Conservation (phyloP, 2,329 filamentous ascomycete genomes). For the Pyricularia grisea region DNA sequence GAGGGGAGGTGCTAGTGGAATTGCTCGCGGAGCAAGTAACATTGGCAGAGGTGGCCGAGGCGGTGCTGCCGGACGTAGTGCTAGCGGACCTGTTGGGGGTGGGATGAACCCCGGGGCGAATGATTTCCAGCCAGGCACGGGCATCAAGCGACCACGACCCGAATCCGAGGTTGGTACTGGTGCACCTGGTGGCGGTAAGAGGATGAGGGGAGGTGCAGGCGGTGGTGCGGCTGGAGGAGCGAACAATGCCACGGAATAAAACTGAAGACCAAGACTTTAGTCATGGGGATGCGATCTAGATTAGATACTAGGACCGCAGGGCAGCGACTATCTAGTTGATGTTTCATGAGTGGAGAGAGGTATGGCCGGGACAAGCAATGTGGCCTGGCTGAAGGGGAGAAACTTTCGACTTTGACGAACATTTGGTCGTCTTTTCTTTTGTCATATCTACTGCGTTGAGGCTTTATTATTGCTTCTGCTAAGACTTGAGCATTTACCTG, state of each 20-base stretch:
- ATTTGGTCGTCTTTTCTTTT: neutral
- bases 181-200: constrained; percentile 23
- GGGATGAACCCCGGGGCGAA: constrained; percentile 40
- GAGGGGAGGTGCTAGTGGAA: constrained; percentile 9
- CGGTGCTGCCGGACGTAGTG: constrained; percentile 24
- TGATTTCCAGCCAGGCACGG: constrained; percentile 33
- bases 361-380: neutral
- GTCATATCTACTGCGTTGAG: neutral
- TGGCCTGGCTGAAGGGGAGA: neutral
- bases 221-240: constrained; percentile 7
- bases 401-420: neutral
- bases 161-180: constrained; percentile 27
- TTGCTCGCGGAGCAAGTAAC: constrained; percentile 14
- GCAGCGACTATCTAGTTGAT: neutral
- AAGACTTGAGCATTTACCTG: neutral
- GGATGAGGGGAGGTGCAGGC: constrained; percentile 23
- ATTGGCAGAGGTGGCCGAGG: constrained; percentile 13
- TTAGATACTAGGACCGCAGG: neutral
- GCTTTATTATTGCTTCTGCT: neutral
- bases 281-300: neutral
- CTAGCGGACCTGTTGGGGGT: constrained; percentile 23
- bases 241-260: neutral
- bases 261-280: no score
- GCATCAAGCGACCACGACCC: constrained; percentile 44
- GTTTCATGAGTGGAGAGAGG: neutral